phyloP scores from a whole-genome alignment of 768 basidiomycete species.

The Trametes villosa region DNA sequence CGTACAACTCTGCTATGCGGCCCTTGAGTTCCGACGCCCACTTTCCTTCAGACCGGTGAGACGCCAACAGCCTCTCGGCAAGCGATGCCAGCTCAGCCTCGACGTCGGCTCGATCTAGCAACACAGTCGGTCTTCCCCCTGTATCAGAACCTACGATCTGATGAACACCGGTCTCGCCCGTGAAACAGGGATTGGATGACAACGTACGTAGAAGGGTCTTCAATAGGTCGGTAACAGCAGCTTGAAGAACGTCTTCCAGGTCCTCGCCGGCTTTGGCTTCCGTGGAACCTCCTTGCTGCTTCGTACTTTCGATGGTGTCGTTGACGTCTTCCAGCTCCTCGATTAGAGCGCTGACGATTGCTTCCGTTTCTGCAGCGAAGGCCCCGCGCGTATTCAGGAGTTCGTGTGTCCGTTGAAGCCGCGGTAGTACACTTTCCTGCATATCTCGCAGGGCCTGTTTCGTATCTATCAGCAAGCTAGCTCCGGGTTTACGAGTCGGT shows the following conservation, averaged over 20 bases:
- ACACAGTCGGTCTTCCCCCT: slow-evolving; percentile 14
- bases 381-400: slow-evolving; percentile 29
- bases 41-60: slow-evolving; percentile 7
- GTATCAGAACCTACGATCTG: slow-evolving; percentile 1
- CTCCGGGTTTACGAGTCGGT: no score
- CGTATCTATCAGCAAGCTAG: neutral
- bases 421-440: slow-evolving; percentile 22
- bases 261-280: neutral
- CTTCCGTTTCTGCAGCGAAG: slow-evolving; percentile 35
- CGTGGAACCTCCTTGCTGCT: neutral
- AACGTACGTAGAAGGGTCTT: slow-evolving; percentile 15
- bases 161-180: neutral
- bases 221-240: slow-evolving; percentile 9
- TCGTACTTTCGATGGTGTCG: slow-evolving; percentile 13
- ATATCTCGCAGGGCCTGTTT: neutral
- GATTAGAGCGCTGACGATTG: slow-evolving; percentile 37
- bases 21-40: slow-evolving; percentile 9
- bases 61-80: neutral
- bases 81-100: slow-evolving; percentile 9
- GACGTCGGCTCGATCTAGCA: slow-evolving; percentile 19
- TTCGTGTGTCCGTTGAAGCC: slow-evolving; percentile 32
- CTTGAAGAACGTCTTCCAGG: neutral
- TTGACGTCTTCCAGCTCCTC: slow-evolving; percentile 38
- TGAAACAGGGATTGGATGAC: neutral
- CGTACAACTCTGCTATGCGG: slow-evolving; percentile 13